Base-by-base conservation (phyloP, 2,329 filamentous ascomycete species). In the Coniosporium tulheliwenetii region DNA sequence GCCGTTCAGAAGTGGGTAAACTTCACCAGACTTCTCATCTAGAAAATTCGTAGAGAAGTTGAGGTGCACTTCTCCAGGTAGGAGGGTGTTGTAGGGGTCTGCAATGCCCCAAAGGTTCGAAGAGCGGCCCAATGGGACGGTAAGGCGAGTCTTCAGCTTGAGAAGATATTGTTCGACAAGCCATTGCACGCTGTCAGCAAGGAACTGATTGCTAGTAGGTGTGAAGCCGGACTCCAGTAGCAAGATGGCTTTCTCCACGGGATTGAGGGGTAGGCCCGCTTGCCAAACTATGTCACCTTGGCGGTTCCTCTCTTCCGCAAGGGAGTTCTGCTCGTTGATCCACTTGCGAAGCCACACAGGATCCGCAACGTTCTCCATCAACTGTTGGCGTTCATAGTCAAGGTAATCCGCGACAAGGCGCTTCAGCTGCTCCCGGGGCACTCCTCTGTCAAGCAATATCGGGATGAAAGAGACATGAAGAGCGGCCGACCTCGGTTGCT, bases 401-500 rank as follows among this genome's bases (percentile, higher is more conserved):
- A 85, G 58, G 1, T 69, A 66, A 0, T 65, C 54, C 0, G 51
- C 53, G 3, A 83, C 61, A 5, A 77, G 58, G 0, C 60, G 44
- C 0, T 63, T 62, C 0, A 87, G 62, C 0, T 57, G 54, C 0
- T 59, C 37, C 5, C 52, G 52, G 8, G 73, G 49, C 0, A 65
- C 62, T 0, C 79, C 72, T 29, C 76, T 66, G 30, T 80, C 72
- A 13, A 76, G 63, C 0, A 89, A 58, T 0, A 89, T 73, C 0
- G 77, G 73, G 2, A 89, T 67, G 39, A 85, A 76, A 26, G 83
- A 79, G 1, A 71, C 59, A 49, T 86, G 83, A 0, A 87, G 59
- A 0, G 65, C 61, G 0, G 77, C 74, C 0, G 73, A 58, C 10
- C 54, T 65, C 3, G 73, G 61, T 2, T 64, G 57, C 0, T 58